Evolutionary conservation across 2,329 filamentous ascomycete species (phyloP).

Genomic region (Aureobasidium pullulans): DNA sequence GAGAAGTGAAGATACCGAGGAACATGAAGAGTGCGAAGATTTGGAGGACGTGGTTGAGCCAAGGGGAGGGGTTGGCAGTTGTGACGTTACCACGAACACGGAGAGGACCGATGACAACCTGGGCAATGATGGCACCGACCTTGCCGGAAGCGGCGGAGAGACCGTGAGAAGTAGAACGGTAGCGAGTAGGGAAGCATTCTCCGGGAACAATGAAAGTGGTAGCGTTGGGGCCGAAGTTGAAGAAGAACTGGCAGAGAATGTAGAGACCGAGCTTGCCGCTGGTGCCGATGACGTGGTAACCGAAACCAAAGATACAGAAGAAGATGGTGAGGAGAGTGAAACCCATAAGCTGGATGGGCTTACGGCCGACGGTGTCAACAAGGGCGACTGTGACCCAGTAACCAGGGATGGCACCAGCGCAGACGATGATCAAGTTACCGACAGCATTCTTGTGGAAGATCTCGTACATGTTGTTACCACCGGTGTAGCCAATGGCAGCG

Average conservation of each 20-base stretch:
- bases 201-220: conserved; percentile 47
- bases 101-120: conserved; percentile 43
- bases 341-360: conserved; percentile 62
- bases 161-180: conserved; percentile 41
- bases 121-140: conserved; percentile 43
- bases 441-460: conserved; percentile 66
- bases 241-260: conserved; percentile 45
- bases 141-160: conserved; percentile 43
- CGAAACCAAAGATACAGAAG: conserved; percentile 45
- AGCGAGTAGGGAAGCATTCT: conserved; percentile 46
- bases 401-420: conserved; percentile 70
- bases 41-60: conserved; percentile 67
- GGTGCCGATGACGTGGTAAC: conserved; percentile 36
- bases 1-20: conserved; percentile 57
- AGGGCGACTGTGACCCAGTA: conserved; percentile 75
- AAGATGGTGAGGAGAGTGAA: conserved; percentile 42
- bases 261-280: conserved; percentile 39
- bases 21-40: conserved; percentile 79
- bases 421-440: conserved; percentile 71
- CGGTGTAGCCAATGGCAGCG: conserved; percentile 63
- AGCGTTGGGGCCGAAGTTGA: conserved; percentile 47
- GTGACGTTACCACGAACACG: conserved; percentile 45
- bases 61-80: conserved; percentile 49
- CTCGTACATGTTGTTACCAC: conserved; percentile 59
- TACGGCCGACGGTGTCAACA: conserved; percentile 67